Percentiles rank a stretch among this genome's conserved stretches.
Evolutionary conservation across 345 rosid genomes (phyloP).

Genomic region (Raphanus raphanistrum): DNA sequence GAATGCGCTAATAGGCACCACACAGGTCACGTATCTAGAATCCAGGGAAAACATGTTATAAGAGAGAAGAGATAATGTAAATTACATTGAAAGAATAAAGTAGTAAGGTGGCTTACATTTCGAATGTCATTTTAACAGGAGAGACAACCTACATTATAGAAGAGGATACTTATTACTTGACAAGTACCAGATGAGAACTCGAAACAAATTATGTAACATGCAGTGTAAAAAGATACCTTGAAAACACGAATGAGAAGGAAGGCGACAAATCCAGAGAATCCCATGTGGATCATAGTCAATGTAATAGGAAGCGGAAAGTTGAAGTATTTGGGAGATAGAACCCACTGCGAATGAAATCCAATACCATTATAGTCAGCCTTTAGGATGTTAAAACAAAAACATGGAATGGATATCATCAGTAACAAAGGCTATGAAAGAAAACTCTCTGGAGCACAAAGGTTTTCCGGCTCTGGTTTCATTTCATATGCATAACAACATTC

Average conservation of each 20-base stretch:
- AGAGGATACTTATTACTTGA: slow-evolving; percentile 15
- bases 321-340: slow-evolving; percentile 87
- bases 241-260: slow-evolving; percentile 86
- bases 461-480: too few species aligned
- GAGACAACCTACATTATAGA: slow-evolving; percentile 69
- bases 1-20: slow-evolving; percentile 90
- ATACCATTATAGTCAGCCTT: not conserved
- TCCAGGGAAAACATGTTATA: slow-evolving; percentile 20
- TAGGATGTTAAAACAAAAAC: too few species aligned
- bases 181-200: not conserved
- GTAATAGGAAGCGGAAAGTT: slow-evolving; percentile 88
- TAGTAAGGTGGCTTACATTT: slow-evolving; percentile 57
- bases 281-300: slow-evolving; percentile 96
- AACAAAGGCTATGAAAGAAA: too few species aligned
- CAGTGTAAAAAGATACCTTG: slow-evolving; percentile 55
- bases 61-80: slow-evolving; percentile 4
- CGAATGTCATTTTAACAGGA: slow-evolving; percentile 93
- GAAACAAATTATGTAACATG: not conserved
- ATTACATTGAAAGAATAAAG: not conserved
- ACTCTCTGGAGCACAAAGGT: too few species aligned
- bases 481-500: too few species aligned
- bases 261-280: slow-evolving; percentile 74
- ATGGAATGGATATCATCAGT: too few species aligned
- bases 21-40: slow-evolving; percentile 86
- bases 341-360: slow-evolving; percentile 70